Conservation (phyloP, 371 early-diverging fungal genomes). For the Smittium culicis region DNA sequence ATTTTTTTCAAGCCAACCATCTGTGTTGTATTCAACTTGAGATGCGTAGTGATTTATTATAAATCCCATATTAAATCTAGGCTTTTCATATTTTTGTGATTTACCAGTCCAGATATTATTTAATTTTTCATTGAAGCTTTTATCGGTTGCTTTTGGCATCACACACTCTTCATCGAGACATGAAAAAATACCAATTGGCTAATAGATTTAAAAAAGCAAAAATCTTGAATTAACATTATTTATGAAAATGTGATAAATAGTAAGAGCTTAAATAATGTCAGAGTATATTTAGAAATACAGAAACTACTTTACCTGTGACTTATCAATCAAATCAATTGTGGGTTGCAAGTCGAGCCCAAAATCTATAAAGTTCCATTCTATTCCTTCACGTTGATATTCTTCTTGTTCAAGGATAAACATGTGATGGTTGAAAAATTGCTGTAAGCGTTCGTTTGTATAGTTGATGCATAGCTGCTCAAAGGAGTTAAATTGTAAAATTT, state of each 20-base stretch:
- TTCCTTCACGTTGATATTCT: conserved; percentile 92
- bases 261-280: no score
- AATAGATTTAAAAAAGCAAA: background rate
- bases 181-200: conserved; percentile 94
- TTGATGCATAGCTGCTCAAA: conserved; percentile 99
- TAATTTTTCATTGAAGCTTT: conserved; percentile 90
- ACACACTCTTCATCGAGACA: conserved; percentile 99
- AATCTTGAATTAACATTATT: background rate
- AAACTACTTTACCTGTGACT: conserved; percentile 38
- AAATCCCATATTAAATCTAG: conserved; percentile 86
- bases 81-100: conserved; percentile 72
- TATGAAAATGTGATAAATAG: background rate
- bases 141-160: conserved; percentile 95
- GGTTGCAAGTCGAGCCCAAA: conserved; percentile 99
- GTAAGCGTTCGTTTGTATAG: conserved; percentile 99
- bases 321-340: conserved; percentile 97
- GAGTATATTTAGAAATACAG: background rate
- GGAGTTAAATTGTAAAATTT: conserved; percentile 94
- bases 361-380: conserved; percentile 98
- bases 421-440: conserved; percentile 99
- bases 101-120: conserved; percentile 76
- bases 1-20: conserved; percentile 98
- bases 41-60: conserved; percentile 96
- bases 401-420: conserved; percentile 99
- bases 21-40: conserved; percentile 88